Base-by-base conservation (phyloP, 2,329 filamentous ascomycete genomes). In the Aureobasidium lini region DNA sequence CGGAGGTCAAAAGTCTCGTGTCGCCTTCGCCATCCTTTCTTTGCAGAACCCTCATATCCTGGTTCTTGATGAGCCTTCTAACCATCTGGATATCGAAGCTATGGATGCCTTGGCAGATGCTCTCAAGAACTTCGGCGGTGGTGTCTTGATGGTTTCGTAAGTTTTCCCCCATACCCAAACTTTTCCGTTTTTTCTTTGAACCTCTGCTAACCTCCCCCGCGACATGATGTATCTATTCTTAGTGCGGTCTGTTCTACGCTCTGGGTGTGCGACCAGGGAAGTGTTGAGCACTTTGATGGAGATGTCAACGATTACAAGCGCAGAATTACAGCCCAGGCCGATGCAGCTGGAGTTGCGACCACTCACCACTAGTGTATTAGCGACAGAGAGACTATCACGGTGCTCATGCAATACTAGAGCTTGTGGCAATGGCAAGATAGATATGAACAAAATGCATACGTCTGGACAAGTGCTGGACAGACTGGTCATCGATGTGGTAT, bases 261-360 rank as follows among this genome's bases (percentile, higher is more conserved):
- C 69, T 99, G 94, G 94, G 93, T 99, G 63, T 99, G 94, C 70
- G 94, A 99, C 72, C 81, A 87, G 61, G 94, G 94, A 9, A 94
- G 87, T 1, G 92, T 99, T 18, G 90, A 95, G 82, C 92, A 96
- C 77, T 99, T 99, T 76, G 85, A 88, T 62, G 94, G 94, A 36
- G 92, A 95, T 67, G 92, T 99, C 56, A 89, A 96, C 76, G 86
- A 89, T 63, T 99, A 99, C 79, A 99, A 99, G 86, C 96, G 92
- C 84, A 86, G 89, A 74, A 96, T 99, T 69, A 84, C 85, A 16
- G 87, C 89, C 13, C 92, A 96, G 76, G 93, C 93, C 23, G 87
- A 95, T 72, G 87, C 87, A 57, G 86, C 88, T 48, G 94, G 94
- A 66, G 92, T 96, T 43, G 94, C 92, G 60, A 84, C 85, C 71